Evolutionary conservation across 805 yeast genomes (phyloP).

Genomic region (Candida corydali): DNA sequence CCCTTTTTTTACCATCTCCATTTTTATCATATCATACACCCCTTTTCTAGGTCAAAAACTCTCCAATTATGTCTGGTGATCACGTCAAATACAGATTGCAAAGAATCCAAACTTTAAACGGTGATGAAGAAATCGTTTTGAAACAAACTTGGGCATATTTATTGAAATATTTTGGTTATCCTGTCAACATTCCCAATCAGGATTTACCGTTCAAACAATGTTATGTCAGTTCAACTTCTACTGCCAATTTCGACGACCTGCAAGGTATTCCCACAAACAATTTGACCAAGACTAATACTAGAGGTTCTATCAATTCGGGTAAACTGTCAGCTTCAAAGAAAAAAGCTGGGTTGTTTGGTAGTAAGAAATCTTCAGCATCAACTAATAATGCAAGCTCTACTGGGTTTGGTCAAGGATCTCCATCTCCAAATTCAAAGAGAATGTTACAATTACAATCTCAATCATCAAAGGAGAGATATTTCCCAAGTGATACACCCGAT

Average conservation of each 20-base stretch:
- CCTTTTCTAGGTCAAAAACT: neutral
- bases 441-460: conserved; percentile 23
- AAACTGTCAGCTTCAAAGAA: conserved; percentile 28
- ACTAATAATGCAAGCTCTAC: conserved; percentile 5
- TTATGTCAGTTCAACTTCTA: conserved; percentile 25
- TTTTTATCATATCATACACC: too few species aligned
- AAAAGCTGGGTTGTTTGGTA: conserved; percentile 26
- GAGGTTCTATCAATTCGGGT: conserved; percentile 22
- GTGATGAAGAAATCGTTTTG: conserved; percentile 57
- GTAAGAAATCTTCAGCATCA: conserved; percentile 10
- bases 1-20: neutral
- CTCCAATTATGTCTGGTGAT: conserved; percentile 7
- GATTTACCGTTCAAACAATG: conserved; percentile 28
- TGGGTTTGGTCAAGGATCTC: conserved; percentile 7
- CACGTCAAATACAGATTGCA: conserved; percentile 28
- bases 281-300: conserved; percentile 19
- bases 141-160: conserved; percentile 71
- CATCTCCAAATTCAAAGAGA: conserved; percentile 19
- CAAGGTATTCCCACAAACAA: conserved; percentile 9
- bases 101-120: conserved; percentile 33
- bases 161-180: conserved; percentile 56
- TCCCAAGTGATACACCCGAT: conserved; percentile 18
- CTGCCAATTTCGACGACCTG: conserved; percentile 8
- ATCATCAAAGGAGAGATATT: conserved; percentile 23
- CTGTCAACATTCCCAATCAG: conserved; percentile 22